Percentiles rank a stretch among this genome's conserved stretches.
These are phyloP conservation scores for Alternaria arborescens DNA, from an alignment of 2,329 filamentous ascomycete species.

Conservation along the genomic window DNA sequence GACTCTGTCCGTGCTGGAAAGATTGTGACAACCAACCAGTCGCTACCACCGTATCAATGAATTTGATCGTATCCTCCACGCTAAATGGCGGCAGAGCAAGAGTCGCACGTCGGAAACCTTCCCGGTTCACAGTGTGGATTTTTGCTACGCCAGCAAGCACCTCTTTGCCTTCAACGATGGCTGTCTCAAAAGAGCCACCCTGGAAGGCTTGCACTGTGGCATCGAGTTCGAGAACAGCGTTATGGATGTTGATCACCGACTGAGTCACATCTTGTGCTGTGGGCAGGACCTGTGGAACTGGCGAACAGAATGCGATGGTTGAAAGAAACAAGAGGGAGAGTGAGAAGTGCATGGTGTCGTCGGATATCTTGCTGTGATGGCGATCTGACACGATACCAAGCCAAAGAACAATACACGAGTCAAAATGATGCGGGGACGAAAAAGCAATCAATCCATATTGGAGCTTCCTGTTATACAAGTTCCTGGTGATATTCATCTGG, in stretches of 20 bases:
- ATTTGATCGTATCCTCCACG: conserved; percentile 11
- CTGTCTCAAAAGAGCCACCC: conserved; percentile 13
- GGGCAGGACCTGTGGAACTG: background rate
- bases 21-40: conserved; percentile 15
- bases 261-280: conserved; percentile 12
- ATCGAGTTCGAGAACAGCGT: conserved; percentile 24
- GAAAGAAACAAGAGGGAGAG: conserved; percentile 5
- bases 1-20: background rate
- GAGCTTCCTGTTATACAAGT: background rate
- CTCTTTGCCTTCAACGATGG: conserved; percentile 23
- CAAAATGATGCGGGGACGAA: background rate
- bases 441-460: background rate
- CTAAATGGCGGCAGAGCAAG: conserved; percentile 16
- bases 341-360: background rate
- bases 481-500: background rate
- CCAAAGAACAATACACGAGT: background rate
- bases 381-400: background rate
- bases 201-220: conserved; percentile 12
- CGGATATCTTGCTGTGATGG: background rate
- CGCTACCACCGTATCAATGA: conserved; percentile 17
- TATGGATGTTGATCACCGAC: conserved; percentile 23
- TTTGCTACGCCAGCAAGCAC: conserved; percentile 27
- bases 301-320: conserved; percentile 1
- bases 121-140: conserved; percentile 29
- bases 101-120: conserved; percentile 23